Conservation (phyloP, 202 grass and related monocot species). For the Carex arenaria region DNA sequence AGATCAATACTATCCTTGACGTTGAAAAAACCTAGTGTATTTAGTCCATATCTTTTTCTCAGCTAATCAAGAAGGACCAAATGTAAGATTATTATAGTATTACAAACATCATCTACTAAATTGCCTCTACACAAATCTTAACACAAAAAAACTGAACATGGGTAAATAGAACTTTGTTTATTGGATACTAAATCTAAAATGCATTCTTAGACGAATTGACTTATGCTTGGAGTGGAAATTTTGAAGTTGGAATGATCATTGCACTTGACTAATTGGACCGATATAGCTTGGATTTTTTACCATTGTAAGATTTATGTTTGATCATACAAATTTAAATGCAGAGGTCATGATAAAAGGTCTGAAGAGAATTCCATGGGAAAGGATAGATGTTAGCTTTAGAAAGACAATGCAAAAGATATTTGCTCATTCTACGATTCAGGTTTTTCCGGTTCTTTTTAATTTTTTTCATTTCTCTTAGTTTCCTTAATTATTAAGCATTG, state of each 20-base stretch:
- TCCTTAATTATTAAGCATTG: background rate
- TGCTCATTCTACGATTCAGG: slow-evolving; percentile 96
- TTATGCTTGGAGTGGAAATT: background rate
- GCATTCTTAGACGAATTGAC: background rate
- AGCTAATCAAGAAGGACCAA: background rate
- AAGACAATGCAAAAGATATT: slow-evolving; percentile 79
- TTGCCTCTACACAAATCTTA: background rate
- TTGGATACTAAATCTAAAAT: background rate
- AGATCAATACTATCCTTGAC: background rate
- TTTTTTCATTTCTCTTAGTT: background rate
- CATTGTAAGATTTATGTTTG: background rate
- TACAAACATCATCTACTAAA: background rate
- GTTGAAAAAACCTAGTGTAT: background rate
- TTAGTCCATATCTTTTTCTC: background rate
- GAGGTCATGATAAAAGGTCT: slow-evolving; percentile 76
- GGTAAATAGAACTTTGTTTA: background rate
- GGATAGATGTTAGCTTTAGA: slow-evolving; percentile 87
- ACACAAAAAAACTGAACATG: background rate
- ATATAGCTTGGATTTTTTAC: background rate
- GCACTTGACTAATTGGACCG: background rate
- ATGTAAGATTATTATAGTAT: background rate
- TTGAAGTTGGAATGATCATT: background rate
- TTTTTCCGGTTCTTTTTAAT: slow-evolving; percentile 11
- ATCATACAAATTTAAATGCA: slow-evolving; percentile 25
- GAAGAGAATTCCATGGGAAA: slow-evolving; percentile 91